Percentiles rank a stretch among this genome's conserved stretches.
Evolutionary conservation across 495 filamentous ascomycete genomes (phyloP).

Genomic region (Neurospora sp.): DNA sequence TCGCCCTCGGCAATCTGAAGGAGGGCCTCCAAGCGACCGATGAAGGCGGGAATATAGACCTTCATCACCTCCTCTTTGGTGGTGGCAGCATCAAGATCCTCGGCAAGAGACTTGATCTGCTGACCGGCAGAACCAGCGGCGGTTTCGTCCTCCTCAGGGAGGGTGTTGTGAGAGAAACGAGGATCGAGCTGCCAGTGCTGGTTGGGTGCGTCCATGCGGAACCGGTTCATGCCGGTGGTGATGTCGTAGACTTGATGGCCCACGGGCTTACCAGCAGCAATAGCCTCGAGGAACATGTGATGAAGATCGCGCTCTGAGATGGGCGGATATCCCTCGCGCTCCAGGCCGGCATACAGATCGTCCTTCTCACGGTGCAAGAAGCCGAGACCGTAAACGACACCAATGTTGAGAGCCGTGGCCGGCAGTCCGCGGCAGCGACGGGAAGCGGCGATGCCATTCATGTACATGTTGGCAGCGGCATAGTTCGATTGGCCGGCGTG

Average conservation of each 20-base stretch:
- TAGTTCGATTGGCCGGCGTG: slow-evolving; percentile 45
- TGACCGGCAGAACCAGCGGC: neutral
- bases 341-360: slow-evolving; percentile 28
- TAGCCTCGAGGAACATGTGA: slow-evolving; percentile 49
- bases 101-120: slow-evolving; percentile 11
- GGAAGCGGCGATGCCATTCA: slow-evolving; percentile 33
- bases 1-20: slow-evolving; percentile 21
- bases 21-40: slow-evolving; percentile 16
- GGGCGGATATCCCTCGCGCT: slow-evolving; percentile 37
- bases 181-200: slow-evolving; percentile 32
- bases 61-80: slow-evolving; percentile 9
- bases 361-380: slow-evolving; percentile 42
- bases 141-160: slow-evolving; percentile 6
- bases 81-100: slow-evolving; percentile 11
- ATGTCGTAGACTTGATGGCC: slow-evolving; percentile 18
- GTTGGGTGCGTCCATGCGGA: slow-evolving; percentile 11
- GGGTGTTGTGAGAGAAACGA: slow-evolving; percentile 28
- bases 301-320: slow-evolving; percentile 52
- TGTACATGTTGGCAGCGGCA: slow-evolving; percentile 46
- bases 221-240: slow-evolving; percentile 32
- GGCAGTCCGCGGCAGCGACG: slow-evolving; percentile 24
- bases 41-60: slow-evolving; percentile 17
- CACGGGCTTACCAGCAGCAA: slow-evolving; percentile 28
- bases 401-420: slow-evolving; percentile 45
- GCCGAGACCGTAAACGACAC: slow-evolving; percentile 46